Evolutionary conservation across 768 basidiomycete genomes (phyloP).

Genomic region (Xerocomellus dryophilus): DNA sequence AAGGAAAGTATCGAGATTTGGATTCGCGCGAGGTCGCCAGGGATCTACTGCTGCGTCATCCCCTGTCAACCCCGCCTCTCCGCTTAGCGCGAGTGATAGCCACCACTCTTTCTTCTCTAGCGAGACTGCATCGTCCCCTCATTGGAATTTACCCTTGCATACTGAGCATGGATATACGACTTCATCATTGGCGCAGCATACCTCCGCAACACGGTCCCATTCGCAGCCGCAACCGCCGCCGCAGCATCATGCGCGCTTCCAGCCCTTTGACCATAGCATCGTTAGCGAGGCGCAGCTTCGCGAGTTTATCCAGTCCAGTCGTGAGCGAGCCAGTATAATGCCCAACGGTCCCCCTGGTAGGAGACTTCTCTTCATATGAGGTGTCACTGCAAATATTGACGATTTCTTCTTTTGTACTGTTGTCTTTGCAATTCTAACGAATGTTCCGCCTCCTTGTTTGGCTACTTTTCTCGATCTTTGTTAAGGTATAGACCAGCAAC

Average conservation of each 20-base stretch:
- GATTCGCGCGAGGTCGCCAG: constrained; percentile 72
- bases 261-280: constrained; percentile 49
- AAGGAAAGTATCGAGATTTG: constrained; percentile 75
- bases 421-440: constrained; percentile 23
- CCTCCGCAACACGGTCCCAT: constrained; percentile 35
- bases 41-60: constrained; percentile 57
- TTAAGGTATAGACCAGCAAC: constrained; percentile 36
- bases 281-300: constrained; percentile 76
- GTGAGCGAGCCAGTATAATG: constrained; percentile 47
- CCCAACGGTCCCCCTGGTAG: constrained; percentile 44
- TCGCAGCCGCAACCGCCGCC: constrained; percentile 36
- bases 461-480: constrained; percentile 11
- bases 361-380: constrained; percentile 44
- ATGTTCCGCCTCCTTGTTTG: constrained; percentile 11
- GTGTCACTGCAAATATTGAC: constrained; percentile 32
- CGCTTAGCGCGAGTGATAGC: constrained; percentile 49
- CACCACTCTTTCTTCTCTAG: constrained; percentile 49
- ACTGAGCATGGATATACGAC: constrained; percentile 42
- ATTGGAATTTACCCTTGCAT: constrained; percentile 45
- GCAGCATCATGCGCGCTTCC: constrained; percentile 44
- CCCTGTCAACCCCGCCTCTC: constrained; percentile 54
- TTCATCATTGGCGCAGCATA: constrained; percentile 49
- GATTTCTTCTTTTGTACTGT: constrained; percentile 28
- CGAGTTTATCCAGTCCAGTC: constrained; percentile 70
- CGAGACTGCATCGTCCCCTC: constrained; percentile 37